Evolutionary conservation across 768 basidiomycete species (phyloP).

Genomic region (Hypholoma sublateritium): DNA sequence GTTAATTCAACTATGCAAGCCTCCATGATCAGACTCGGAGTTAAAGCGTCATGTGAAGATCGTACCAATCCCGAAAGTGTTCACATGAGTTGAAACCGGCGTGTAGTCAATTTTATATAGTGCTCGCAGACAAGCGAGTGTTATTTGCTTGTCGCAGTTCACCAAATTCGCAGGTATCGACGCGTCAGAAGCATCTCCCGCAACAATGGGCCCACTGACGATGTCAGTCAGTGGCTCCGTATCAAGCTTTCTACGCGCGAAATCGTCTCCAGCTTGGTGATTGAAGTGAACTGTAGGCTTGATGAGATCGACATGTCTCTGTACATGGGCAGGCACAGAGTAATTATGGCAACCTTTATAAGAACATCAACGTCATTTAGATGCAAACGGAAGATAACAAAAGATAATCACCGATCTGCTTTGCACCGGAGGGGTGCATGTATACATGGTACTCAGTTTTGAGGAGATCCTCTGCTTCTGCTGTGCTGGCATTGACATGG

Average conservation of each 20-base stretch:
- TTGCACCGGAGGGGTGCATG: slow-evolving; percentile 33
- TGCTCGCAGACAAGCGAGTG: slow-evolving; percentile 39
- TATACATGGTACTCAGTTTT: slow-evolving; percentile 48
- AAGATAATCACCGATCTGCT: slow-evolving; percentile 34
- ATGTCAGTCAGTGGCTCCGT: slow-evolving; percentile 9
- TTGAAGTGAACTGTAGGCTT: slow-evolving; percentile 42
- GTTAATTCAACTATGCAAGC: slow-evolving; percentile 50
- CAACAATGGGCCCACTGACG: slow-evolving; percentile 18
- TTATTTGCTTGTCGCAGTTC: slow-evolving; percentile 32
- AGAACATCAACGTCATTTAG: not conserved
- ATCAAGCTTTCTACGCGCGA: slow-evolving; percentile 14
- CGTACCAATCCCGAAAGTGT: slow-evolving; percentile 39
- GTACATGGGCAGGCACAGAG: slow-evolving; percentile 36
- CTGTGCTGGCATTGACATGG: slow-evolving; percentile 39
- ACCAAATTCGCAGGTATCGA: slow-evolving; percentile 18
- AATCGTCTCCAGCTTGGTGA: slow-evolving; percentile 23
- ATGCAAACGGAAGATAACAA: not conserved
- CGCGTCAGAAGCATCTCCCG: slow-evolving; percentile 10
- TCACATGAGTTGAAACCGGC: slow-evolving; percentile 30
- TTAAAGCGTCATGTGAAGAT: not conserved
- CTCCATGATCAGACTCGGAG: not conserved
- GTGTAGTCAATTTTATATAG: slow-evolving; percentile 36
- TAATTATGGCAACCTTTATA: slow-evolving; percentile 36
- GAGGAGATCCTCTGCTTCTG: slow-evolving; percentile 42
- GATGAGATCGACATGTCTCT: slow-evolving; percentile 39